Evolutionary conservation across 306 rosid species (phyloP), one percentile per base, ranked within the genome.

Genomic region (Cercis canadensis): DNA sequence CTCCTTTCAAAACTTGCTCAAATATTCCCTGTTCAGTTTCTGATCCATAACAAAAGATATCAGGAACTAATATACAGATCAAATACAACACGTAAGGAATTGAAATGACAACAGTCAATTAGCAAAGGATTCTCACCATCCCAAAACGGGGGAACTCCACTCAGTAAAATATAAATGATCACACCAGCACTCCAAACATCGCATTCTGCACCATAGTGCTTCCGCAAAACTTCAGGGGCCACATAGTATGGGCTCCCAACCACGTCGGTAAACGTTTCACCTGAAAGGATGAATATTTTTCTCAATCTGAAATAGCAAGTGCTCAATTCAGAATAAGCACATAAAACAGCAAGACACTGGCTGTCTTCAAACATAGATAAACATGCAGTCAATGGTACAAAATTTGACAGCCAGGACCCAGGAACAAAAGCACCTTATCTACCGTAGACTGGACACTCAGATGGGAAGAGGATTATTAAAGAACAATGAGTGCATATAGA

Each of bases 171-270:
- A 62, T 91, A 94, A 36, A 91, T 89, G 81, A 94, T 94, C 44
- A 94, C 99, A 55, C 99, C 99, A 21, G 97, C 99, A 70, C 99
- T 91, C 99, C 99, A 91, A 60, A 94, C 91, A 83, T 94, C 97
- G 75, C 99, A 94, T 70, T 85, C 89, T 69, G 83, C 88, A 69
- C 99, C 96, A 73, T 94, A 94, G 52, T 57, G 80, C 90, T 90
- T 94, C 75, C 85, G 74, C 67, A 94, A 85, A 69, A 94, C 97
- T 86, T 94, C 97, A 60, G 99, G 99, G 39, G 99, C 99, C 45
- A 94, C 99, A 50, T 94, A 94, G 79, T 94, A 94, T n/a, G 99
- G 99, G 75, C 99, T 94, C 10, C 99, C 99, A 74, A 91, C 97
- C 65, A 94, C 92, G 75, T 94, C 97, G 11, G 87, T 84, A 73